Percentiles rank a stretch among this genome's conserved stretches.
Evolutionary conservation across 352 stramenopile species (phyloP).

Genomic region (Phytophthora kernoviae): DNA sequence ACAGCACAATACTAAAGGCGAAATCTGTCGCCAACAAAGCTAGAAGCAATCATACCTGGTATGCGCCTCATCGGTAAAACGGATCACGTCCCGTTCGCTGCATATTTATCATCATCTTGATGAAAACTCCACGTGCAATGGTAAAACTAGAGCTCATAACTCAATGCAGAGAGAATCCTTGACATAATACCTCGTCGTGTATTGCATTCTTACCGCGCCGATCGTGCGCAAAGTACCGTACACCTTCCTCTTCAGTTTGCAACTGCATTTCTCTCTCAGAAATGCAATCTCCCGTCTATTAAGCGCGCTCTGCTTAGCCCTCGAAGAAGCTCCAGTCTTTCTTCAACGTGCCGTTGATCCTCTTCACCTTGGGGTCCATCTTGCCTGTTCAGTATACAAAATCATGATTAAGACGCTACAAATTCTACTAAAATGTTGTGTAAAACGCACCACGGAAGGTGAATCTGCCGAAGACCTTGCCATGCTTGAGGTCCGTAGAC

Average conservation of each 20-base stretch:
- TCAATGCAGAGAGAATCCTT: background rate
- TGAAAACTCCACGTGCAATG: too few species aligned
- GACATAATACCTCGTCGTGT: constrained; percentile 37
- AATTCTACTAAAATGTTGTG: background rate
- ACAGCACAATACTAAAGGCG: too few species aligned
- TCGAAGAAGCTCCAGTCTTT: constrained; percentile 63
- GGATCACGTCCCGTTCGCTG: too few species aligned
- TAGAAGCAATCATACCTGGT: too few species aligned
- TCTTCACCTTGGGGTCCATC: constrained; percentile 71
- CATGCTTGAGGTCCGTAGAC: constrained; percentile 81
- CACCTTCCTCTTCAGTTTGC: too few species aligned
- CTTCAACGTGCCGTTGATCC: constrained; percentile 80
- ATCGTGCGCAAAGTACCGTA: background rate
- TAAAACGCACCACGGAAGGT: constrained; percentile 79
- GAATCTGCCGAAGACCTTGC: constrained; percentile 83
- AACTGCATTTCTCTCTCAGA: constrained; percentile 8
- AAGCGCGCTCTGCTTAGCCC: constrained; percentile 7
- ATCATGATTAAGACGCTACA: background rate
- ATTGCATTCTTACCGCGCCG: constrained; percentile 33
- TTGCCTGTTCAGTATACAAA: constrained; percentile 48
- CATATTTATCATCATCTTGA: too few species aligned
- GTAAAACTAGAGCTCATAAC: too few species aligned
- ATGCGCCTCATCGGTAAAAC: too few species aligned
- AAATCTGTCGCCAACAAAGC: too few species aligned
- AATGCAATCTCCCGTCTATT: constrained; percentile 10